phyloP scores from a whole-genome alignment of 148 eudicot genomes.

The Rheum nobile region DNA sequence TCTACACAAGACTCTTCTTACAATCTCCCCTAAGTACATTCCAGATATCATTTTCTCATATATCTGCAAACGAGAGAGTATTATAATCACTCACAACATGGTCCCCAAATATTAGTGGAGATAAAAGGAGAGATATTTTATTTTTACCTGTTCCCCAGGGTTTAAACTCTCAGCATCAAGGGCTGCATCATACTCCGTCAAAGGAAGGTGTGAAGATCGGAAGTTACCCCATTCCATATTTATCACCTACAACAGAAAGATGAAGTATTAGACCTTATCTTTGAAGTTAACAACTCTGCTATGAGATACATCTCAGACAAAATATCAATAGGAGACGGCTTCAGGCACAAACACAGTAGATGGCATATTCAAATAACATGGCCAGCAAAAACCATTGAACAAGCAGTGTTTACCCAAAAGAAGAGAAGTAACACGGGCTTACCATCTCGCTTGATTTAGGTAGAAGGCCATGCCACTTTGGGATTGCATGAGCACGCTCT shows the following conservation, averaged over 20 bases:
- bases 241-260: constrained; percentile 8
- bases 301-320: not conserved
- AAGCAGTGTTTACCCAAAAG: not conserved
- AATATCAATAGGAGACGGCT: not conserved
- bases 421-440: not conserved
- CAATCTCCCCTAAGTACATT: constrained; percentile 15
- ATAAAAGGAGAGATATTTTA: not conserved
- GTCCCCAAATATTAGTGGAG: not conserved
- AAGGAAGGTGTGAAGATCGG: constrained; percentile 14
- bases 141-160: constrained; percentile 17
- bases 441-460: constrained; percentile 15
- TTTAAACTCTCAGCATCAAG: constrained; percentile 13
- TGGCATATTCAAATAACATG: not conserved
- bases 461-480: constrained; percentile 11
- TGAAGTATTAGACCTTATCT: not conserved
- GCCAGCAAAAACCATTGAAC: not conserved
- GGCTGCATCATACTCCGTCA: constrained; percentile 14
- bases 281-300: not conserved
- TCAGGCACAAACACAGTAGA: not conserved
- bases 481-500: constrained; percentile 11
- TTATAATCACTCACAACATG: not conserved
- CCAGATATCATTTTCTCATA: constrained; percentile 19
- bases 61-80: constrained; percentile 6
- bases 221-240: constrained; percentile 19
- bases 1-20: constrained; percentile 9